phyloP scores from a whole-genome alignment of 1,284 basidiomycete genomes.

The Cutaneotrichosporon sp. region DNA sequence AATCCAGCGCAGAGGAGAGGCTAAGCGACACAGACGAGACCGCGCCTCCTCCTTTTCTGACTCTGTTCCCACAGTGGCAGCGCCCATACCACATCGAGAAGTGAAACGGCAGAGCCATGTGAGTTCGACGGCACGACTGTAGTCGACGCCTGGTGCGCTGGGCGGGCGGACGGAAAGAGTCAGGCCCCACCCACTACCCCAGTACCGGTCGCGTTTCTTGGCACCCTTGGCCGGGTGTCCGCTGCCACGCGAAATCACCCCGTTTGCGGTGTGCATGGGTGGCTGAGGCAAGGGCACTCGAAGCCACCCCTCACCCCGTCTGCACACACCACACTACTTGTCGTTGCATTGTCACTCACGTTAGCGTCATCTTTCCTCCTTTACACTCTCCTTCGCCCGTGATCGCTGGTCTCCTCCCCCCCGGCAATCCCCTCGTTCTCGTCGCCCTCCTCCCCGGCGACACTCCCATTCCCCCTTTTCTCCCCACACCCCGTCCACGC shows the following conservation, averaged over 20 bases:
- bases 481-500: not conserved
- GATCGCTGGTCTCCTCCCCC: not conserved
- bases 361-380: not conserved
- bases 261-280: too few species aligned
- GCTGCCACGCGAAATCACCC: too few species aligned
- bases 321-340: not conserved
- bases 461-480: not conserved
- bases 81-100: not conserved
- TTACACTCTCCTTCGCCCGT: not conserved
- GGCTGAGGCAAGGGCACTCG: not conserved
- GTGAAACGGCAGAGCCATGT: not conserved
- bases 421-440: not conserved
- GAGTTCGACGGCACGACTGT: not conserved
- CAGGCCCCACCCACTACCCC: too few species aligned
- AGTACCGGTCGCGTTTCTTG: too few species aligned
- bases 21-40: too few species aligned
- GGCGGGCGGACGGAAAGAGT: too few species aligned
- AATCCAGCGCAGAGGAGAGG: too few species aligned
- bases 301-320: not conserved
- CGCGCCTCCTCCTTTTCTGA: too few species aligned
- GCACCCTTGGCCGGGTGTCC: too few species aligned
- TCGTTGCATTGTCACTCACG: not conserved
- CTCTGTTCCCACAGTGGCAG: not conserved
- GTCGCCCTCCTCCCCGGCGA: not conserved
- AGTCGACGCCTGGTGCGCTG: too few species aligned